phyloP scores from a whole-genome alignment of 2,329 filamentous ascomycete species.

The Aspergillus sp. region DNA sequence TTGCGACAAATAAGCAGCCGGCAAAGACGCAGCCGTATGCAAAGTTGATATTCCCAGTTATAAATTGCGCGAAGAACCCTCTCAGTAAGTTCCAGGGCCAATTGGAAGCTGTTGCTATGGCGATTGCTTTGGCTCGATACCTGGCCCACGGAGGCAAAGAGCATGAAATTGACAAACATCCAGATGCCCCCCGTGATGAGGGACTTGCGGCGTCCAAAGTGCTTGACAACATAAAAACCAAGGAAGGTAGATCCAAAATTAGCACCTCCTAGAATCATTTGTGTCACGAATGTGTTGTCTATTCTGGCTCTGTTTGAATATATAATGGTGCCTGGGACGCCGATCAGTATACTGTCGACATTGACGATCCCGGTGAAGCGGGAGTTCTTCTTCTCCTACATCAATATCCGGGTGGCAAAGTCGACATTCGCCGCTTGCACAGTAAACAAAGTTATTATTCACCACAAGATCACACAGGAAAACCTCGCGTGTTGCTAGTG shows the following conservation, averaged over 20 bases:
- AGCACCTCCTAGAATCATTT: conserved; percentile 65
- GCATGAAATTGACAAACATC: conserved; percentile 65
- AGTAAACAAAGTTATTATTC: no score
- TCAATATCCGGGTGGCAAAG: no score
- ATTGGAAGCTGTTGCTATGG: conserved; percentile 71
- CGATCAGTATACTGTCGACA: no score
- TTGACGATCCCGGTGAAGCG: no score
- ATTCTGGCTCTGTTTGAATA: conserved; percentile 64
- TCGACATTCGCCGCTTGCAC: no score
- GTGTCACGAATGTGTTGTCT: conserved; percentile 61
- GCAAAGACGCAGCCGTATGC: conserved; percentile 76
- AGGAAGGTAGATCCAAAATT: conserved; percentile 67
- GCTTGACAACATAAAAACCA: conserved; percentile 68
- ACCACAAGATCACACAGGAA: no score
- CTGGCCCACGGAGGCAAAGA: conserved; percentile 63
- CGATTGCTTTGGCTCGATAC: conserved; percentile 70
- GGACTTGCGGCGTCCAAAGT: conserved; percentile 66
- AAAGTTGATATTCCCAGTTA: conserved; percentile 69
- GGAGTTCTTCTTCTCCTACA: no score
- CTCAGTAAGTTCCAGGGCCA: conserved; percentile 73
- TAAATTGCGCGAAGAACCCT: conserved; percentile 76
- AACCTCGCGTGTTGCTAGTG: no score
- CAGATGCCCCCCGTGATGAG: conserved; percentile 66
- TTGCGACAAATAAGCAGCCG: conserved; percentile 65
- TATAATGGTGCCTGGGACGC: conserved; percentile 14